These are phyloP conservation scores for Flaveria sonorensis DNA, from an alignment of 129 eudicot genomes.

Conservation along the genomic window DNA sequence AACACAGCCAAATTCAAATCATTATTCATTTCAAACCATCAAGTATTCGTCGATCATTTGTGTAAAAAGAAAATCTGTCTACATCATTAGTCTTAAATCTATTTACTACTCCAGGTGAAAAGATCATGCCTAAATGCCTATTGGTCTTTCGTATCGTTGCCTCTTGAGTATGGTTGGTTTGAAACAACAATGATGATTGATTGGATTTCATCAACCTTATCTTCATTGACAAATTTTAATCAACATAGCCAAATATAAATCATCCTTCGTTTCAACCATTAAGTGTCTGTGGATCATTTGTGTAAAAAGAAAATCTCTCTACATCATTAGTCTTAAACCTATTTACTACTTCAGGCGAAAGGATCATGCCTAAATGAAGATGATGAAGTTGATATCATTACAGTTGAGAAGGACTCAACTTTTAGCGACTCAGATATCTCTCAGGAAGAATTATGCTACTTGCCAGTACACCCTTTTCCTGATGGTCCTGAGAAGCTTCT, in stretches of 20 bases:
- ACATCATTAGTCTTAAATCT: constrained; percentile 18
- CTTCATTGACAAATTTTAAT: too few relatives aligned
- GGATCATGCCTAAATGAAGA: constrained; percentile 65
- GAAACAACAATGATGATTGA: too few relatives aligned
- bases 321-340: constrained; percentile 18
- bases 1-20: too few relatives aligned
- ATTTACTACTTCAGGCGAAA: constrained; percentile 45
- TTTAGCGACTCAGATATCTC: constrained; percentile 91
- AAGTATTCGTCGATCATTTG: too few relatives aligned
- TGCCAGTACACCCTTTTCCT: constrained; percentile 71
- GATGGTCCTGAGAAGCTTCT: constrained; percentile 43
- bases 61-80: not conserved
- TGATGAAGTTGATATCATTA: constrained; percentile 74
- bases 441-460: constrained; percentile 69
- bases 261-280: too few relatives aligned
- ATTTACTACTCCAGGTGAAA: constrained; percentile 43
- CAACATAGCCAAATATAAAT: too few relatives aligned
- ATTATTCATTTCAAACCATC: too few relatives aligned
- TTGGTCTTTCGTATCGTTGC: too few relatives aligned
- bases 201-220: too few relatives aligned
- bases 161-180: too few relatives aligned
- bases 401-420: constrained; percentile 65
- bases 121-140: constrained; percentile 48
- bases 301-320: not conserved
- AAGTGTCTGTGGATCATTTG: too few relatives aligned